phyloP scores from a whole-genome alignment of 73 alveolate genomes.

The Stentor roeselii region DNA sequence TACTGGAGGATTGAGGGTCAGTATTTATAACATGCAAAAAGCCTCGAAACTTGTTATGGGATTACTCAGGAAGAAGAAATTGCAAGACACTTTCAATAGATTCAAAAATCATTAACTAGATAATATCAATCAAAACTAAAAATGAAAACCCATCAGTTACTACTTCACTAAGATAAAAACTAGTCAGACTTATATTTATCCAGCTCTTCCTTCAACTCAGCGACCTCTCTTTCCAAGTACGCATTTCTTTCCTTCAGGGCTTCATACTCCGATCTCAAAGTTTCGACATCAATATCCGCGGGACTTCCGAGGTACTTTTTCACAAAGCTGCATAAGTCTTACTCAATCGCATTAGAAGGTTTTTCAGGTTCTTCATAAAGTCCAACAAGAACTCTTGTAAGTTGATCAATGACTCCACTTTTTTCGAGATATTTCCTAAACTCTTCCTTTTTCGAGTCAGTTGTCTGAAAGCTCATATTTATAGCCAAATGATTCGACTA shows the following conservation, averaged over 20 bases:
- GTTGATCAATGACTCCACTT: constrained; percentile 83
- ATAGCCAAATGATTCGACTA: no score
- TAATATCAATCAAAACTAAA: no score
- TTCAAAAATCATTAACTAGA: no score
- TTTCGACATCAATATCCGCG: constrained; percentile 83
- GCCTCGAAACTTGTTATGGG: background rate
- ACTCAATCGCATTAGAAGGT: constrained; percentile 86
- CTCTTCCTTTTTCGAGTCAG: constrained; percentile 90
- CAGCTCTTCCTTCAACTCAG: no score
- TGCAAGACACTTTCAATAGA: no score
- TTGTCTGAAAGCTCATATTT: no score
- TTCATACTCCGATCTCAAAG: constrained; percentile 75
- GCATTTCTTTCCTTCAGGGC: constrained; percentile 70
- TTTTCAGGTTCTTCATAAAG: constrained; percentile 91
- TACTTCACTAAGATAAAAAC: no score
- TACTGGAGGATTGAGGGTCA: background rate
- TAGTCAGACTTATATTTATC: no score
- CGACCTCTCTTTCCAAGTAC: constrained; percentile 65
- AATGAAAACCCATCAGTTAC: no score
- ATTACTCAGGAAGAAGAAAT: background rate
- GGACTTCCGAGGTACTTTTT: constrained; percentile 84
- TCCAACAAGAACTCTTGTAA: constrained; percentile 85
- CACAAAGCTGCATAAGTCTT: constrained; percentile 49
- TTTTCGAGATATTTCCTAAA: constrained; percentile 88
- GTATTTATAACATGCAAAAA: constrained; percentile 3